Evolutionary conservation across 2,329 filamentous ascomycete species (phyloP).

Genomic region (Phyllosticta citribraziliensis): DNA sequence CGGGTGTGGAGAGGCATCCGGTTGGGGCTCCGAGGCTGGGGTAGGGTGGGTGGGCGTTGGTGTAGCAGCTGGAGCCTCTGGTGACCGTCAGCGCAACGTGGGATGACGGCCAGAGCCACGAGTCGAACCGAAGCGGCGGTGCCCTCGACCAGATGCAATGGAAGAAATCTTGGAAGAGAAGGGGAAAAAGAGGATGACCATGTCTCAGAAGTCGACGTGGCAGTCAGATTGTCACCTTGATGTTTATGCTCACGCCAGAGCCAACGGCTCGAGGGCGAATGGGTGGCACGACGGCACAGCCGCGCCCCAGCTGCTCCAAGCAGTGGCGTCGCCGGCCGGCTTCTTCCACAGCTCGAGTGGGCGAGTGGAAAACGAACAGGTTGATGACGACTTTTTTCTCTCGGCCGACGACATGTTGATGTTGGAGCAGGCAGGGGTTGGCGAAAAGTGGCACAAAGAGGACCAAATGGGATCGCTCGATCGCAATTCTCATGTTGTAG

Average conservation of each 20-base stretch:
- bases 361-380: not conserved
- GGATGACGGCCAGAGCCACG: not conserved
- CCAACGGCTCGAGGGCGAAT: not conserved
- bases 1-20: not conserved
- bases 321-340: not conserved
- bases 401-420: not conserved
- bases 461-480: conserved; percentile 3
- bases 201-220: not conserved
- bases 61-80: not conserved
- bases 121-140: not conserved
- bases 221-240: not conserved
- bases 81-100: not conserved
- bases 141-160: not conserved
- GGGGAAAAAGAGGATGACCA: not conserved
- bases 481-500: conserved; percentile 5
- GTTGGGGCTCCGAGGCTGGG: not conserved
- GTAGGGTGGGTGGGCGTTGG: not conserved
- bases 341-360: not conserved
- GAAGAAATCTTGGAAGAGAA: not conserved
- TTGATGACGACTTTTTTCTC: not conserved
- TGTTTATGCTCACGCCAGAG: not conserved
- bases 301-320: not conserved
- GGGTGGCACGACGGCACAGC: not conserved
- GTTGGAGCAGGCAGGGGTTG: not conserved
- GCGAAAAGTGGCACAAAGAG: not conserved